Conservation (phyloP, 2,329 filamentous ascomycete genomes). For the Talaromyces sp. region DNA sequence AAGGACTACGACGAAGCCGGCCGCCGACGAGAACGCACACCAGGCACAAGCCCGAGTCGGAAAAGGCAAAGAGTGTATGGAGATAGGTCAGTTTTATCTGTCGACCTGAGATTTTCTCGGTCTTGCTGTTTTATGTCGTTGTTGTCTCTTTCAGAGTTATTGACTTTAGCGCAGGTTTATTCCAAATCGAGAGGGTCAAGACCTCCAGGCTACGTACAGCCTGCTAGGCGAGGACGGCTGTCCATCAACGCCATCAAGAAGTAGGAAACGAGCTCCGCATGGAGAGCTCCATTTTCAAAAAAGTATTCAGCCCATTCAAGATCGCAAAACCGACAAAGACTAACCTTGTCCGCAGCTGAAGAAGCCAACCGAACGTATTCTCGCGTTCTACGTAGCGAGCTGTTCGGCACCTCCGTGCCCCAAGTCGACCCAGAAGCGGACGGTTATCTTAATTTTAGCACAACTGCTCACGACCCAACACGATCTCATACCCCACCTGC, state of each 20-base stretch:
- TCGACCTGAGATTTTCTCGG: background rate
- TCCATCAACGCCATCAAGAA: constrained; percentile 80
- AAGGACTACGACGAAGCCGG: constrained; percentile 57
- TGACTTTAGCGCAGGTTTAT: constrained; percentile 64
- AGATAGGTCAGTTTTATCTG: constrained; percentile 45
- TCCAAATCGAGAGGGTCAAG: constrained; percentile 85
- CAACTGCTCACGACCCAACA: constrained; percentile 56
- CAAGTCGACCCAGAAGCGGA: constrained; percentile 66
- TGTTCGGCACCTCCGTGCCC: constrained; percentile 86
- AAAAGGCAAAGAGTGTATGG: constrained; percentile 64
- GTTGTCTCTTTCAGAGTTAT: background rate
- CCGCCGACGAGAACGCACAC: constrained; percentile 55
- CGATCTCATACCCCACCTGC: constrained; percentile 77
- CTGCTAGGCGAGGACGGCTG: constrained; percentile 88
- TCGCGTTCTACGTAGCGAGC: constrained; percentile 76
- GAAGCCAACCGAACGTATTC: constrained; percentile 94
- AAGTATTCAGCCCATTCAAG: constrained; percentile 51
- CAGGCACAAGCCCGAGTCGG: constrained; percentile 59
- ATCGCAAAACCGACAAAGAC: background rate
- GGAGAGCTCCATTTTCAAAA: constrained; percentile 91
- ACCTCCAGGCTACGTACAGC: constrained; percentile 88
- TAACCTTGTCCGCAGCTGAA: constrained; percentile 53
- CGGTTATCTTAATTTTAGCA: constrained; percentile 39
- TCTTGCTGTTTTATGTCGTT: background rate
- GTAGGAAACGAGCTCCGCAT: constrained; percentile 77